phyloP scores from a whole-genome alignment of 352 stramenopile species.

The Aphanomyces astaci region DNA sequence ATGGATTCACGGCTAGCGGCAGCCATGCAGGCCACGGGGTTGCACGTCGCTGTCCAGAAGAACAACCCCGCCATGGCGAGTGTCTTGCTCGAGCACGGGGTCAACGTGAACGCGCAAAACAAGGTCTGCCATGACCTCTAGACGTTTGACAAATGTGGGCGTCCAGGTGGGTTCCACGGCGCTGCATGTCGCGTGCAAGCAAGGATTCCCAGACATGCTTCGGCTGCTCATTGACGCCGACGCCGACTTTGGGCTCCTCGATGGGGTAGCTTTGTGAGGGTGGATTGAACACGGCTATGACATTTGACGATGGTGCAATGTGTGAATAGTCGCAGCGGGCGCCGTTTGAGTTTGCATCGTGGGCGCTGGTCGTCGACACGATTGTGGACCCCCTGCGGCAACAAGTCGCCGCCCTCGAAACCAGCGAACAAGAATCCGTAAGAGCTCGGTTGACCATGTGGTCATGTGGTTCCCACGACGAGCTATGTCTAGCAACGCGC shows the following conservation, averaged over 20 bases:
- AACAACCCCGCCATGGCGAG: constrained; percentile 10
- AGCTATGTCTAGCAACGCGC: neutral
- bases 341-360: constrained; percentile 13
- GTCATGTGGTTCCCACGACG: neutral
- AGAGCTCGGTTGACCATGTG: no score
- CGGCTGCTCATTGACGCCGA: neutral
- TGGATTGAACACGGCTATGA: neutral
- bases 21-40: neutral
- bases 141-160: neutral
- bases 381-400: neutral
- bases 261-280: neutral
- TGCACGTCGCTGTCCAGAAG: constrained; percentile 19
- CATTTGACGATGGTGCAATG: neutral
- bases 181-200: constrained; percentile 10
- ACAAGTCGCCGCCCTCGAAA: neutral
- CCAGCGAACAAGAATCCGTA: constrained; percentile 6
- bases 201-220: neutral
- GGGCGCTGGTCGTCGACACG: neutral
- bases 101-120: constrained; percentile 21
- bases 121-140: constrained; percentile 7
- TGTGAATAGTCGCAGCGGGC: neutral
- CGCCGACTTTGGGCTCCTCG: constrained; percentile 19
- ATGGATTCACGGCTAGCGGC: neutral
- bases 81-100: constrained; percentile 7
- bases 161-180: constrained; percentile 6